phyloP scores from a whole-genome alignment of 2,329 filamentous ascomycete genomes.

The Colletotrichum limetticola region DNA sequence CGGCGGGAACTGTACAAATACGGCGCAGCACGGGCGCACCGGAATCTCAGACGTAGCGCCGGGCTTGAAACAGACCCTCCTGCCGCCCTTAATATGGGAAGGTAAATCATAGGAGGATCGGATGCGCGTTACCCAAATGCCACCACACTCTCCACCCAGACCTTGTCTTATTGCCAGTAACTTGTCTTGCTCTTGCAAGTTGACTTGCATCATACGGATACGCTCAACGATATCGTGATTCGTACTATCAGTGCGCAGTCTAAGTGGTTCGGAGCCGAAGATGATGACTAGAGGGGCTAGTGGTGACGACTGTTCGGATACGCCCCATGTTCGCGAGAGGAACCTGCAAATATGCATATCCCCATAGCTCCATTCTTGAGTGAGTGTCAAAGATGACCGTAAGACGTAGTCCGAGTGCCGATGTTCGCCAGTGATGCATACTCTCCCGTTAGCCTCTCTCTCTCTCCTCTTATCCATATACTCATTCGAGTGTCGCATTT shows the following conservation, averaged over 20 bases:
- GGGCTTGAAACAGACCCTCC: conserved; percentile 28
- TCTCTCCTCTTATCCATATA: no score
- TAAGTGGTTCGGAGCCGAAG: not conserved
- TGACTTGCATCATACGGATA: no score
- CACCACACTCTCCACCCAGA: conserved; percentile 12
- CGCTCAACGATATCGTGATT: not conserved
- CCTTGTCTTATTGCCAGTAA: not conserved
- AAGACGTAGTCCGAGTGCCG: not conserved
- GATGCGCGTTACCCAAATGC: not conserved
- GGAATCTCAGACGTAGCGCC: conserved; percentile 32
- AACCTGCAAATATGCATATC: not conserved
- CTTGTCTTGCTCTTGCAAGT: not conserved
- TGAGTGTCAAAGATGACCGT: not conserved
- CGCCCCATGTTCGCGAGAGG: not conserved
- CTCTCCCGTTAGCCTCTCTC: not conserved
- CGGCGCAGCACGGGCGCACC: not conserved
- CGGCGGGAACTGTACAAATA: not conserved
- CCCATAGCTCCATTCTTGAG: not conserved
- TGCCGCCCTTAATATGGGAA: conserved; percentile 32
- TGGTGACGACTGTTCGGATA: not conserved
- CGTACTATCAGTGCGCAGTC: no score
- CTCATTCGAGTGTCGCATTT: no score
- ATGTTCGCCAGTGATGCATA: not conserved
- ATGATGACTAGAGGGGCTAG: not conserved
- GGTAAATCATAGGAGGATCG: conserved; percentile 26